Base-by-base conservation (phyloP, 495 filamentous ascomycete genomes). In the Aspergillus baeticus region DNA sequence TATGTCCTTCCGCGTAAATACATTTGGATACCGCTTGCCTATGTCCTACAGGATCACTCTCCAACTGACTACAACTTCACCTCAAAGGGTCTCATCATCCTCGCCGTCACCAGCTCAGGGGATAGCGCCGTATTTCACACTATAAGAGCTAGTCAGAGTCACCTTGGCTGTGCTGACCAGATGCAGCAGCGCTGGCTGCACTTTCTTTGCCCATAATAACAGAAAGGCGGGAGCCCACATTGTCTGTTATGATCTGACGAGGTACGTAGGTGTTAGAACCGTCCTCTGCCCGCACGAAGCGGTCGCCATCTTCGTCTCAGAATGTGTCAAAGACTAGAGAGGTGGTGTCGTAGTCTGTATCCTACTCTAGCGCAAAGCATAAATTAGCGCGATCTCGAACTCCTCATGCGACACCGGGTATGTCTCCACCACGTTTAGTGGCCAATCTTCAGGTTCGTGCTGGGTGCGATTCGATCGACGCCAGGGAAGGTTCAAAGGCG, bases 191-290 rank as follows among this genome's bases (percentile, higher is more conserved):
- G 4, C 36, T 23, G 0, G 54, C 50, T 2, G 69, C 65, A 37
- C 29, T 63, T n/a, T 38, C 51, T 34, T 65, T 69, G 1, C 69
- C 69, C 45, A 68, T 68, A 2, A 48, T 38, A 60, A 53, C 1
- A 68, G 45, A 10, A 55, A 36, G 10, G 50, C 51, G 2, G 72
- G 56, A n/a, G 70, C 69, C 14, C n/a, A 74, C 63, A 21, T 65
- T 62, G 39, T 67, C 55, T 3, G 34, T 23, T 0, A 67, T 63
- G 20, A 70, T 65, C 10, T 44, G 17, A 6, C 51, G 51, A n/a
- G 31, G 45, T 17, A n/a, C 29, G 18, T 60, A 60, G 5, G 21
- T 55, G 45, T 74, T 72, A 3, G 11, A 31, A 55, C 72, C 65
- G 10, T n/a, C 37, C 6, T 1, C 1, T 4, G 37, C 14, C 2